These are phyloP conservation scores for Auricularia auricula-judae DNA, from an alignment of 768 basidiomycete genomes.

Conservation along the genomic window DNA sequence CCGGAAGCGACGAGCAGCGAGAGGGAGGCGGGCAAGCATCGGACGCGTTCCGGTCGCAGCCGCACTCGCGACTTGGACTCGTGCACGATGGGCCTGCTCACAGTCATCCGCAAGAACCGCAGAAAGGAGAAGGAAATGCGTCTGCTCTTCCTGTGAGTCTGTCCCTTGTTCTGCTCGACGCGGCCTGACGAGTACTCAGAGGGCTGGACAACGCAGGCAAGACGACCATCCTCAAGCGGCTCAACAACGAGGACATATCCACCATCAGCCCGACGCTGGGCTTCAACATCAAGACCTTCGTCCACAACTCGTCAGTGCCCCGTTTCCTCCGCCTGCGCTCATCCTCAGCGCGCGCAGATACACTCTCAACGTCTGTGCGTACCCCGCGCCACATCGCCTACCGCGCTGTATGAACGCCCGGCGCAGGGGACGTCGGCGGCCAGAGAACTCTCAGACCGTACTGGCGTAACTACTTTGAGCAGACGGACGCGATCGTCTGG, in stretches of 20 bases:
- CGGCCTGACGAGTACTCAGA: slow-evolving; percentile 29
- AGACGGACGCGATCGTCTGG: slow-evolving; percentile 97
- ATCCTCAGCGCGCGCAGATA: slow-evolving; percentile 17
- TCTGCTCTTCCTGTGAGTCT: slow-evolving; percentile 74
- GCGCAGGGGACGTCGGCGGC: slow-evolving; percentile 92
- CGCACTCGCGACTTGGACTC: neutral
- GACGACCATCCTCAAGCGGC: slow-evolving; percentile 92
- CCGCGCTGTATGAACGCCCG: neutral
- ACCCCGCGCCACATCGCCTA: neutral
- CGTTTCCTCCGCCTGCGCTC: slow-evolving; percentile 12
- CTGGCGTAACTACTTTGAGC: slow-evolving; percentile 99
- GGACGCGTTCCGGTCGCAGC: neutral
- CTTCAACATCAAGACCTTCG: slow-evolving; percentile 97
- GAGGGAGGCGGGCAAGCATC: neutral
- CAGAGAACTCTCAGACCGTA: slow-evolving; percentile 93
- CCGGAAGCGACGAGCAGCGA: neutral
- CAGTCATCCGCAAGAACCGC: slow-evolving; percentile 92
- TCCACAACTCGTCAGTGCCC: slow-evolving; percentile 40
- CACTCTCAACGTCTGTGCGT: slow-evolving; percentile 31
- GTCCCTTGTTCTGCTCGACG: no score
- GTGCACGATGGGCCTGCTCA: slow-evolving; percentile 73
- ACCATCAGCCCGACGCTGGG: slow-evolving; percentile 88
- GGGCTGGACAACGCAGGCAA: slow-evolving; percentile 98
- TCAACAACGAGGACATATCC: slow-evolving; percentile 85
- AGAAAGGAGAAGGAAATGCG: slow-evolving; percentile 96